phyloP scores from a whole-genome alignment of 495 filamentous ascomycete species.

The Sporormia fimetaria region DNA sequence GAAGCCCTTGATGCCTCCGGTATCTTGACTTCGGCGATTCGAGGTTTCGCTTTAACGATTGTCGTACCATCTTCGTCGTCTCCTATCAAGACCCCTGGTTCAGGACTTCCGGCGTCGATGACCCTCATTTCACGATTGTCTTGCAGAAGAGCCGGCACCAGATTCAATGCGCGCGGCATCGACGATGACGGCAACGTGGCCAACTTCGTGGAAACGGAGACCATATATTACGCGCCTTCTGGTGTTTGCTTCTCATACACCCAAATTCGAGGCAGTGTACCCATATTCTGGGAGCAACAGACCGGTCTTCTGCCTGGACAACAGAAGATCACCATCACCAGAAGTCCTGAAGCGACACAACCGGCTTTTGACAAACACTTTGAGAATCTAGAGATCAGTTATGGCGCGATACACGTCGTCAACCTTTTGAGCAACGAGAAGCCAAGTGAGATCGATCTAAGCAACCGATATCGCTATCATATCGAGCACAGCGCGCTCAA shows the following conservation, averaged over 20 bases:
- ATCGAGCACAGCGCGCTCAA: conserved; percentile 58
- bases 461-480: conserved; percentile 63
- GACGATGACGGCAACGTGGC: conserved; percentile 96
- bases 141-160: conserved; percentile 81
- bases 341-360: conserved; percentile 81
- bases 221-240: conserved; percentile 60
- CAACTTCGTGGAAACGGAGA: conserved; percentile 72
- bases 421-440: conserved; percentile 86
- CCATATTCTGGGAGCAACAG: conserved; percentile 93
- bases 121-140: conserved; percentile 88
- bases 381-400: conserved; percentile 64
- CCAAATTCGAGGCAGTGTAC: conserved; percentile 83
- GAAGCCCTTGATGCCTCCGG: conserved; percentile 67
- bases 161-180: conserved; percentile 92
- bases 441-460: conserved; percentile 70
- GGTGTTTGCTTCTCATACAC: conserved; percentile 82
- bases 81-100: conserved; percentile 36
- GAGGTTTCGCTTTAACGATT: conserved; percentile 79
- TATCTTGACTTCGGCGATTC: conserved; percentile 85
- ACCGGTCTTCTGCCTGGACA: conserved; percentile 80
- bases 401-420: conserved; percentile 81
- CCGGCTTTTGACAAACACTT: conserved; percentile 95
- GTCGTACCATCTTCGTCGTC: conserved; percentile 60
- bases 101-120: conserved; percentile 68
- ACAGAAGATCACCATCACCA: conserved; percentile 85